A percentile compares a stretch with the other conserved stretches of the same genome.
Conservation (phyloP, 129 eudicot genomes). For the Centella asiatica region DNA sequence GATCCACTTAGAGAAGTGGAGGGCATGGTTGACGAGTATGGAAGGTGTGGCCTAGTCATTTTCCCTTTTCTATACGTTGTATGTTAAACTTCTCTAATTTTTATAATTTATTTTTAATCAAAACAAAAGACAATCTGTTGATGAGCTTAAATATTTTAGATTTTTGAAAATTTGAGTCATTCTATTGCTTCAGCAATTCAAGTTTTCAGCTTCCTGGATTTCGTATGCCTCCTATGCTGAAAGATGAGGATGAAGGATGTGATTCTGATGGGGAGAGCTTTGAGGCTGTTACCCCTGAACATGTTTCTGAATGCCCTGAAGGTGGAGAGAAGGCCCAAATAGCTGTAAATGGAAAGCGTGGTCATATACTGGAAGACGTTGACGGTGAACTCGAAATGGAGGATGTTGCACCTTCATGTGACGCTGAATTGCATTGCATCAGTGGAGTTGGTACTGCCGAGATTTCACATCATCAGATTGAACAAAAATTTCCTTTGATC, state of each 20-base stretch:
- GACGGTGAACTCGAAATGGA: conserved; percentile 99
- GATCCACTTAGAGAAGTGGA: conserved; percentile 85
- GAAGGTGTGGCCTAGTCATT: conserved; percentile 43
- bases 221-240: conserved; percentile 77
- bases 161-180: conserved; percentile 9
- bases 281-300: conserved; percentile 97
- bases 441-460: conserved; percentile 13
- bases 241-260: conserved; percentile 61
- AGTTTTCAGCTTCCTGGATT: conserved; percentile 84
- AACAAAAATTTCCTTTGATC: conserved; percentile 17
- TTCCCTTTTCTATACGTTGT: not conserved
- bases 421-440: conserved; percentile 26
- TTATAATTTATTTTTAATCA: too few species aligned
- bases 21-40: conserved; percentile 95
- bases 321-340: conserved; percentile 23
- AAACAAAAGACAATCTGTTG: not conserved
- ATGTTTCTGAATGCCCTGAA: conserved; percentile 35
- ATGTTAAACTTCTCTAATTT: too few species aligned
- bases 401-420: conserved; percentile 70
- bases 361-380: conserved; percentile 84
- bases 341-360: conserved; percentile 50
- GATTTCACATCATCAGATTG: conserved; percentile 22
- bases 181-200: conserved; percentile 54
- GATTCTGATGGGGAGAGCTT: conserved; percentile 84
- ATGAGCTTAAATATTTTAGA: not conserved